These are phyloP conservation scores for Ammopiptanthus mongolicus DNA, from an alignment of 306 rosid species.

Conservation along the genomic window DNA sequence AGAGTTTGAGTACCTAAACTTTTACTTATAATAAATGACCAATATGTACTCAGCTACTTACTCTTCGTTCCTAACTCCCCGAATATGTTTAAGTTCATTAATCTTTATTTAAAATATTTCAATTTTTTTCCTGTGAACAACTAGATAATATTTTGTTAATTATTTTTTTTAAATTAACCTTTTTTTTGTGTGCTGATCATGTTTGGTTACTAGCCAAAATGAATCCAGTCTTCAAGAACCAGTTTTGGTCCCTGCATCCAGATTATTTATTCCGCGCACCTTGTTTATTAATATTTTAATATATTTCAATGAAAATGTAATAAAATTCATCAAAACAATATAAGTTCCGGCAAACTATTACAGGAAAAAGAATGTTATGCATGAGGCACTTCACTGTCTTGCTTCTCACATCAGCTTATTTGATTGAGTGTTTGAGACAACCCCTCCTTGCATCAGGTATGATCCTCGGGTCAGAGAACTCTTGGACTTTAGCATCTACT, in stretches of 20 bases:
- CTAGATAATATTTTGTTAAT: background rate
- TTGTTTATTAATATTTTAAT: background rate
- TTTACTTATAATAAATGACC: background rate
- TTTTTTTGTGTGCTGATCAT: background rate
- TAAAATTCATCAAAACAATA: background rate
- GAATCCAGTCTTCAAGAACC: background rate
- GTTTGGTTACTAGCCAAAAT: background rate
- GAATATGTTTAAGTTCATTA: background rate
- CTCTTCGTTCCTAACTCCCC: background rate
- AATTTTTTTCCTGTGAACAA: background rate
- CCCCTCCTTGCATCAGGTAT: constrained; percentile 43
- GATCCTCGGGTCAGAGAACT: constrained; percentile 88
- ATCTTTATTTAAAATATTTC: background rate
- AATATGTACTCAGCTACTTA: background rate
- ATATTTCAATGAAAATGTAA: background rate
- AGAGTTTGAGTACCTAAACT: background rate
- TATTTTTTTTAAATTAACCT: background rate
- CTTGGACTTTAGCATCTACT: constrained; percentile 94
- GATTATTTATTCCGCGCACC: background rate
- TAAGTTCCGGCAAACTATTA: background rate
- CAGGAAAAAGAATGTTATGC: background rate
- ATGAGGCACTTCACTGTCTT: background rate
- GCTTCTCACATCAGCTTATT: background rate
- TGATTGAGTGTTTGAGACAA: background rate
- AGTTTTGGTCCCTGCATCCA: background rate